Evolutionary conservation across 2,329 filamentous ascomycete species (phyloP).

Genomic region (Byssothecium circinans): DNA sequence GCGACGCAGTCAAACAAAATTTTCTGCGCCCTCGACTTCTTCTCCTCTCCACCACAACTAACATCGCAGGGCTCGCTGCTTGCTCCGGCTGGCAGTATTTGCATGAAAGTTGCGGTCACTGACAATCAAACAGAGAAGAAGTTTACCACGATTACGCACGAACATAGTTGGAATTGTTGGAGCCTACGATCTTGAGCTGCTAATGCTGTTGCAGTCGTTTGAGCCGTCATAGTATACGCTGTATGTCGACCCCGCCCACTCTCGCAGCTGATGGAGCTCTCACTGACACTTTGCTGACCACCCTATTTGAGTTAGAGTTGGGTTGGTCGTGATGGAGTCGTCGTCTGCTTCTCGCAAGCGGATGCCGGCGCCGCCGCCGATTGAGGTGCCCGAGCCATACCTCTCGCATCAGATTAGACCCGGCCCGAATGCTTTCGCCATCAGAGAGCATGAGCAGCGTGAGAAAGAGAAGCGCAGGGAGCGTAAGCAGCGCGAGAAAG

Average conservation of each 20-base stretch:
- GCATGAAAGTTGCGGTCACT: too few species aligned
- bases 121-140: too few species aligned
- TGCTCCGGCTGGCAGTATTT: too few species aligned
- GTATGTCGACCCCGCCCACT: neutral
- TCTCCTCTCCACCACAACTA: too few species aligned
- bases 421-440: conserved; percentile 21
- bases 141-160: too few species aligned
- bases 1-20: too few species aligned
- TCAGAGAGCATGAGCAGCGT: conserved; percentile 8
- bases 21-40: too few species aligned
- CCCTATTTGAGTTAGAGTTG: neutral
- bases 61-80: too few species aligned
- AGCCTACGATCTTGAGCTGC: neutral
- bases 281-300: neutral
- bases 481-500: neutral
- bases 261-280: neutral
- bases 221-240: neutral
- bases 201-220: neutral
- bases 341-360: neutral
- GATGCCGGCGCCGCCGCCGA: neutral
- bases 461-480: conserved; percentile 9
- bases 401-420: conserved; percentile 5
- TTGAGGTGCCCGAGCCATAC: neutral
- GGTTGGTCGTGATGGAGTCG: neutral
- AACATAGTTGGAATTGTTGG: too few species aligned